Base-by-base conservation (phyloP, 345 rosid species). In the Brassica incana region DNA sequence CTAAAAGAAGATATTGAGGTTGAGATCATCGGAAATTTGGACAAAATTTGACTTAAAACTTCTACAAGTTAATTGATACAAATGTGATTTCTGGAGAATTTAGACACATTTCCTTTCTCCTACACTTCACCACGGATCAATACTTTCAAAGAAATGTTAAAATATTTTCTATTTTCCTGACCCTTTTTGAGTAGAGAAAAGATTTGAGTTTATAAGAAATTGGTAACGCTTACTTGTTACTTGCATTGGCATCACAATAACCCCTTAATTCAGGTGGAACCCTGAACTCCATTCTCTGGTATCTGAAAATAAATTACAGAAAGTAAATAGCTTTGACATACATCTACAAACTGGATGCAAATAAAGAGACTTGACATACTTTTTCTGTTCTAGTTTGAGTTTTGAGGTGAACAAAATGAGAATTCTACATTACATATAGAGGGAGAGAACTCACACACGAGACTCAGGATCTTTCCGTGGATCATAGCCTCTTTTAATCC, bases 401-500 rank as follows among this genome's bases (percentile, higher is more conserved):
- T 54, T 54, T 54, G 60, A 54, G 25, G 25, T 54, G 60, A 48
- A 48, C 63, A 60, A 58, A 59, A 16, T 12, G n/a, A 59, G 9
- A 67, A 38, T 6, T 72, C 67, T 78, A 40, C 54, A 66, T 56
- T 38, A 58, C 23, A 20, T 20, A 20, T 20, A 20, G 23, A 20
- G 0, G 0, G 23, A 20, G 23, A 20, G 0, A 20, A 20, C 23
- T 20, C 23, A 20, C 99, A 89, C 89, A 85, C 95, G 88, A 78
- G 99, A 93, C 69, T 91, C 95, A 16, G 97, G 97, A 86, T 95
- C 98, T 81, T 82, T 85, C 54, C 97, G 92, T 70, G 99, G 99
- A 86, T 95, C 99, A 77, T 95, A 95, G 81, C 97, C 99, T 86
- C 91, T 95, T 82, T 83, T 90, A 74, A 95, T 91, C 99, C 99